Evolutionary conservation across 192 early-diverging fungal species (phyloP).

Genomic region (Linnemannia elongata): DNA sequence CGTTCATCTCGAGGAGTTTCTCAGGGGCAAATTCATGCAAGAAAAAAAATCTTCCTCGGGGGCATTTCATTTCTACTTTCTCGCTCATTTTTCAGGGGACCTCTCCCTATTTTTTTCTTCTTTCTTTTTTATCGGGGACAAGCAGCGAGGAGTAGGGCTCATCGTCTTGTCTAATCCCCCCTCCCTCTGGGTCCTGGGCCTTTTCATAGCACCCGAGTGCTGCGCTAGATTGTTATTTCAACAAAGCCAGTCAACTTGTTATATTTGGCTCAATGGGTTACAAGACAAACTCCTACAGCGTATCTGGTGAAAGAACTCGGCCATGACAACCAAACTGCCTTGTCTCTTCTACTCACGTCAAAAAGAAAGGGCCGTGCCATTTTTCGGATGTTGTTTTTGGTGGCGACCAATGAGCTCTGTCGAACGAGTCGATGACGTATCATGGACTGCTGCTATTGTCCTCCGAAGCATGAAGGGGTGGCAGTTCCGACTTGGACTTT

Average conservation of each 20-base stretch:
- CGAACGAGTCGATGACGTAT: neutral
- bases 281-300: too few relatives aligned
- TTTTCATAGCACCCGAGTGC: too few relatives aligned
- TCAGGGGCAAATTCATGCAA: conserved; percentile 2
- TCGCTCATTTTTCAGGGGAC: neutral
- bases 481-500: too few relatives aligned
- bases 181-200: too few relatives aligned
- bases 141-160: too few relatives aligned
- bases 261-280: too few relatives aligned
- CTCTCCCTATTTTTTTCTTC: neutral
- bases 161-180: too few relatives aligned
- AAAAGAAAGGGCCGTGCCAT: neutral
- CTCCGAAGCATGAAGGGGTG: too few relatives aligned
- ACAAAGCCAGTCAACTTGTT: too few relatives aligned
- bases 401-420: neutral
- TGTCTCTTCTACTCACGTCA: too few relatives aligned
- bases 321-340: neutral
- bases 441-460: neutral
- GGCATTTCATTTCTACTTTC: neutral
- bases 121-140: neutral
- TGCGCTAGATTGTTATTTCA: too few relatives aligned
- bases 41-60: neutral
- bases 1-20: neutral
- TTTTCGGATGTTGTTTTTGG: neutral
- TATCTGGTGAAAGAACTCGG: too few relatives aligned